Conservation (phyloP, 2,329 filamentous ascomycete species). For the Ascochyta koolunga region DNA sequence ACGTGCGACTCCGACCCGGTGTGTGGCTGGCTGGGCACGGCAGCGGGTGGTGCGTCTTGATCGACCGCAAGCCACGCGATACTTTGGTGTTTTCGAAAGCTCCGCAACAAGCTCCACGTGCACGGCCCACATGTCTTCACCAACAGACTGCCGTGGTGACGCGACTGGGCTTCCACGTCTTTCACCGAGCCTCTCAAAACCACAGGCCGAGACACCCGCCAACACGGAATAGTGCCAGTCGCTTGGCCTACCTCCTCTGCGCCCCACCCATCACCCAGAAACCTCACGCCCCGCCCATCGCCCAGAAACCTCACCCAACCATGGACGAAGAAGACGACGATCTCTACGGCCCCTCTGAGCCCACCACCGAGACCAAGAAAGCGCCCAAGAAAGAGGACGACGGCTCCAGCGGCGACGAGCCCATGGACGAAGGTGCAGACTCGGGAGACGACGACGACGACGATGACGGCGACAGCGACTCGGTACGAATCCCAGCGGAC, state of each 20-base stretch:
- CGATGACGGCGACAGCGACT: conserved; percentile 54
- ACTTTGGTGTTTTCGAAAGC: conserved; percentile 11
- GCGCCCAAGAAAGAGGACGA: conserved; percentile 36
- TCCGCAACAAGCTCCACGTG: conserved; percentile 15
- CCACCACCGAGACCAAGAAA: conserved; percentile 28
- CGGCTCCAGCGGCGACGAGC: conserved; percentile 49
- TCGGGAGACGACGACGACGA: conserved; percentile 55
- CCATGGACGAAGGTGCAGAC: conserved; percentile 53
- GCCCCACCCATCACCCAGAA: not conserved
- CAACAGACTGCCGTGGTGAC: not conserved
- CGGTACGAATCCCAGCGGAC: conserved; percentile 34
- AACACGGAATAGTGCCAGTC: not conserved
- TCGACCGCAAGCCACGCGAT: not conserved
- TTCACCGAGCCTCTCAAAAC: not conserved
- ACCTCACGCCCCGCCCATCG: too few relatives aligned
- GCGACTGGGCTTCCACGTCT: conserved; percentile 1
- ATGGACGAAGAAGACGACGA: conserved; percentile 62
- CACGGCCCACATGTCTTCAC: conserved; percentile 25
- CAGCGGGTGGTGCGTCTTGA: not conserved
- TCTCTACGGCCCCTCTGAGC: conserved; percentile 53
- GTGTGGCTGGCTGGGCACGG: not conserved
- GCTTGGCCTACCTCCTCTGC: not conserved
- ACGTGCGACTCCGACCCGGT: not conserved
- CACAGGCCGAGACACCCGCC: too few relatives aligned
- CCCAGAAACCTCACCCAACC: not conserved